Base-by-base conservation (phyloP, 805 yeast genomes). In the Zygotorulaspora chibaensis region DNA sequence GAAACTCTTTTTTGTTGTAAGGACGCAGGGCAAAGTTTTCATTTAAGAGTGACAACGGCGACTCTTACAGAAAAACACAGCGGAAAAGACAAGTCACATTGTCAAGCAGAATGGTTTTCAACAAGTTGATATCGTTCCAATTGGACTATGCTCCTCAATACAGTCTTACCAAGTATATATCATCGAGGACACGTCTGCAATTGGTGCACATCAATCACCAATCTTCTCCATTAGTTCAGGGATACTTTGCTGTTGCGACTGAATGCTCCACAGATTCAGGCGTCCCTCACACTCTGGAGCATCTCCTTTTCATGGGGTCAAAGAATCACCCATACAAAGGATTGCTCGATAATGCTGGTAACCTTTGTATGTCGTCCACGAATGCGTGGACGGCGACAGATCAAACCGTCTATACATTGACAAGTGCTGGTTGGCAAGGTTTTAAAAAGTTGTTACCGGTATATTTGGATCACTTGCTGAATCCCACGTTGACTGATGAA, bases 371-470 rank as follows among this genome's bases (percentile, higher is more conserved):
- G 66, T 84, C 96, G 1, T 74, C 80, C 4, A 93, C 98, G 0
- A 93, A 93, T 61, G 99, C 99, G 0, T 90, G 96, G 96, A 93
- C 99, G 0, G 88, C 84, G 0, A 87, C 93, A 3, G 98, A 93
- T 66, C 95, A 87, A 61, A 93, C 99, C 0, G 96, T 89, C 1
- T 93, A 93, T 57, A 88, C 96, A 2, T 71, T 93, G 45, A 77
- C 84, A 8, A 81, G 95, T 31, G 98, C 98, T 1, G 98, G 98
- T 8, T 90, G 96, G 96, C 87, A 87, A 46, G 98, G 97, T 1
- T 93, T 93, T 67, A 79, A 77, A 40, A 75, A 81, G 50, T 68
- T 93, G 25, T 74, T 93, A 26, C 98, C 99, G 0, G 83, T 89
- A 2, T 93, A 91, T 62, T 67, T 93, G 53, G 98, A 93, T 61